A percentile compares a stretch with the other conserved stretches of the same genome.
Evolutionary conservation across 768 basidiomycete genomes (phyloP).

Genomic region (Zangia roseola): DNA sequence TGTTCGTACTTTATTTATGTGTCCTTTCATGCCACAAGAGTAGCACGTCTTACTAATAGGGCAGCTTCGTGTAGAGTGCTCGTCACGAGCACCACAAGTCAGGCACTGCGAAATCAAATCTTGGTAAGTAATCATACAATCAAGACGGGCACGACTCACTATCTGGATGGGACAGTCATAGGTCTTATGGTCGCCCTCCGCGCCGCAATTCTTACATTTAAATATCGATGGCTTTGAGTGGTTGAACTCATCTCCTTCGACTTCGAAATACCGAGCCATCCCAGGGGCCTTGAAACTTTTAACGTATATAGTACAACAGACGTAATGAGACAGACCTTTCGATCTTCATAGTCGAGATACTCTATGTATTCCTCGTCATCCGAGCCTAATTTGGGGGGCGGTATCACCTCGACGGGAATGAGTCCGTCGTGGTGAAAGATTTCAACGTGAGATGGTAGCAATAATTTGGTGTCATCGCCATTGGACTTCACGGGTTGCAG

Average conservation of each 20-base stretch:
- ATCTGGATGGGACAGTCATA: constrained; percentile 69
- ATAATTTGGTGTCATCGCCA: constrained; percentile 29
- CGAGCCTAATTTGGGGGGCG: constrained; percentile 39
- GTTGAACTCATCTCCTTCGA: constrained; percentile 37
- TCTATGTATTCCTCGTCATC: constrained; percentile 72
- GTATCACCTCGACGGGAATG: constrained; percentile 46
- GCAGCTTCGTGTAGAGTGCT: constrained; percentile 75
- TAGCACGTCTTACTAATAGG: constrained; percentile 82
- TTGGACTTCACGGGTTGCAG: constrained; percentile 20
- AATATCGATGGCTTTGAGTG: constrained; percentile 44
- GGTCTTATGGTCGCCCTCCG: constrained; percentile 67
- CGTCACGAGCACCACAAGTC: constrained; percentile 78
- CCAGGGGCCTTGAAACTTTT: constrained; percentile 41
- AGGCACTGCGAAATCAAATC: constrained; percentile 51
- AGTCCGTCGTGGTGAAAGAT: constrained; percentile 38
- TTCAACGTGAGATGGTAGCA: constrained; percentile 71
- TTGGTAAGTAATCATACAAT: background rate
- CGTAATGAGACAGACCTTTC: constrained; percentile 43
- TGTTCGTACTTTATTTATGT: constrained; percentile 57
- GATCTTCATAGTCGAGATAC: constrained; percentile 72
- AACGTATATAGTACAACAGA: background rate
- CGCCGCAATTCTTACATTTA: constrained; percentile 78
- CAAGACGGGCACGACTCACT: constrained; percentile 41
- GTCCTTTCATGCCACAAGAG: constrained; percentile 81
- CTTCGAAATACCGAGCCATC: constrained; percentile 65